phyloP scores from a whole-genome alignment of 768 basidiomycete species.

The Lactarius quietus region DNA sequence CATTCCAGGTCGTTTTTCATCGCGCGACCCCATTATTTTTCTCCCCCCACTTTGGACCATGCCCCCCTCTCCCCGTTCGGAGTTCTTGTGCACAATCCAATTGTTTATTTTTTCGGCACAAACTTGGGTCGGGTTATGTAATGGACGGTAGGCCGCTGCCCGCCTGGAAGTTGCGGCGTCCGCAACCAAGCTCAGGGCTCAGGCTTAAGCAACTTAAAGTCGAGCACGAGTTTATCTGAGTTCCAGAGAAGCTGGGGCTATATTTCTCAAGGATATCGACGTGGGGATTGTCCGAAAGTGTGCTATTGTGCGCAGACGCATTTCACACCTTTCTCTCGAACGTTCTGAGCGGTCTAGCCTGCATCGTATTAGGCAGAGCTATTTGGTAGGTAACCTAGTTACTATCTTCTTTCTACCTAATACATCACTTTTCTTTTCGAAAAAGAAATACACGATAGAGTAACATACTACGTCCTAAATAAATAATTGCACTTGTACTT shows the following conservation, averaged over 20 bases:
- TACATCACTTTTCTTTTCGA: background rate
- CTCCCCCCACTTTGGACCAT: background rate
- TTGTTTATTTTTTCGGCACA: background rate
- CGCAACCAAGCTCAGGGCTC: too few relatives aligned
- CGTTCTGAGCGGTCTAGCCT: background rate
- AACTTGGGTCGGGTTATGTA: background rate
- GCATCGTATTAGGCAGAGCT: background rate
- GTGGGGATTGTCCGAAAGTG: too few relatives aligned
- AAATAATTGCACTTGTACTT: background rate
- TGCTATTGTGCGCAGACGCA: background rate
- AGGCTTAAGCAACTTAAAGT: too few relatives aligned
- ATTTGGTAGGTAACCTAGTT: background rate
- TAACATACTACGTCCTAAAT: background rate
- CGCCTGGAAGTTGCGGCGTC: background rate
- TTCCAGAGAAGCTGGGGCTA: too few relatives aligned
- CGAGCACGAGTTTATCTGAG: too few relatives aligned
- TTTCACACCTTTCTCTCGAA: too few relatives aligned
- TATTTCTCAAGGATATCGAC: too few relatives aligned
- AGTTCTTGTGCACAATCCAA: background rate
- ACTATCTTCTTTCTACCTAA: background rate
- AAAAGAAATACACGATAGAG: background rate
- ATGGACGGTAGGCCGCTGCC: background rate
- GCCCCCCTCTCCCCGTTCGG: background rate
- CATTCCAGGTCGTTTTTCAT: background rate
- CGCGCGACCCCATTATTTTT: slow-evolving; percentile 1